These are phyloP conservation scores for Immersiella caudata DNA, from an alignment of 495 filamentous ascomycete species.

Conservation along the genomic window DNA sequence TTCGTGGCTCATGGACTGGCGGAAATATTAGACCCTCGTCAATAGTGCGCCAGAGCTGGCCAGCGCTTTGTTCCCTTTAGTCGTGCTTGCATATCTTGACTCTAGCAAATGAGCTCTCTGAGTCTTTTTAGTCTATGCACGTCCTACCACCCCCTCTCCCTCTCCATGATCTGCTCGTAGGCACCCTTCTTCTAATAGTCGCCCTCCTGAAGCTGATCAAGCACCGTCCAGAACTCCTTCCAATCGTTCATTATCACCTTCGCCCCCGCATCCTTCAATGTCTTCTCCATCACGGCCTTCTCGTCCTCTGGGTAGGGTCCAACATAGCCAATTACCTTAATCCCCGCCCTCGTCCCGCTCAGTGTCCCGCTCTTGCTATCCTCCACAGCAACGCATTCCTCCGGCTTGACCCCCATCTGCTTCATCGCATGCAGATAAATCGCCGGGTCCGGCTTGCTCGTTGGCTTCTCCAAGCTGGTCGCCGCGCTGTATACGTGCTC, in stretches of 20 bases:
- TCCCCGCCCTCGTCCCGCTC: conserved; percentile 78
- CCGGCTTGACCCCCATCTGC: conserved; percentile 70
- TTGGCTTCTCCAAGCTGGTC: conserved; percentile 73
- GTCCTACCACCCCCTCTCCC: neutral
- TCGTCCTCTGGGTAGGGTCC: conserved; percentile 76
- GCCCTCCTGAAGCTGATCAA: conserved; percentile 66
- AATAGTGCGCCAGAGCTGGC: neutral
- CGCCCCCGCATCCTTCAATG: conserved; percentile 69
- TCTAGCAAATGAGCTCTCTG: neutral
- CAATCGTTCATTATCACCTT: conserved; percentile 82
- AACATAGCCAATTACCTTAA: conserved; percentile 84
- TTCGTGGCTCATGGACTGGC: conserved; percentile 74
- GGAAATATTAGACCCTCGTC: conserved; percentile 26
- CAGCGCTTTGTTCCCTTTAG: neutral
- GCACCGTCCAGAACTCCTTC: conserved; percentile 72
- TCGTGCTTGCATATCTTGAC: neutral
- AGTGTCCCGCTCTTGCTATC: conserved; percentile 87
- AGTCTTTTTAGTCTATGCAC: neutral
- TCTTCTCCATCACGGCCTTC: conserved; percentile 70
- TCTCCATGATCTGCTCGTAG: too few relatives aligned
- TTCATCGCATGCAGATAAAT: conserved; percentile 86
- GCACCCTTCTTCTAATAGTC: neutral
- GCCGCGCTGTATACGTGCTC: conserved; percentile 84
- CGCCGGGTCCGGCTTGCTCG: conserved; percentile 90
- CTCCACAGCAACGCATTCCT: conserved; percentile 82